A percentile compares a stretch with the other conserved stretches of the same genome.
Conservation (phyloP, 2,329 filamentous ascomycete species). For the Penicillium brasilianum region DNA sequence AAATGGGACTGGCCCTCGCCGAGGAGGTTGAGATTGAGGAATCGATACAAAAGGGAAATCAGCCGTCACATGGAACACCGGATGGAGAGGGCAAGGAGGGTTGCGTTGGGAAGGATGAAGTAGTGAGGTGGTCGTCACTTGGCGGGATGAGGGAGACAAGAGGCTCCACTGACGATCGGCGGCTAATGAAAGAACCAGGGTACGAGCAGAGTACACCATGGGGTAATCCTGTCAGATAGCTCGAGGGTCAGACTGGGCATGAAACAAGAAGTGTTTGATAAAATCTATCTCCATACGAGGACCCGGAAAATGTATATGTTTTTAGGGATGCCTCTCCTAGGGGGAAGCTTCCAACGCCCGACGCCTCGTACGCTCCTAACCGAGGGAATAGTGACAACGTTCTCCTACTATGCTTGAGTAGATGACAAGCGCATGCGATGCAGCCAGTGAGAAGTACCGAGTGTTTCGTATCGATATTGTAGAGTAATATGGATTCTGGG, state of each 20-base stretch:
- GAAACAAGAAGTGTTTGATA: slow-evolving; percentile 3
- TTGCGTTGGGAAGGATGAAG: slow-evolving; percentile 18
- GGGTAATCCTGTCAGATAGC: background rate
- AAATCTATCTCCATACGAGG: background rate
- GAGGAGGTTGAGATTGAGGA: slow-evolving; percentile 13
- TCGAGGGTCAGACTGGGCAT: background rate
- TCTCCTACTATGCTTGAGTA: background rate
- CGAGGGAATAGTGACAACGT: background rate
- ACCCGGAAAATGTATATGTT: background rate
- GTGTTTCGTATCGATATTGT: background rate
- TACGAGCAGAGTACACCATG: slow-evolving; percentile 21
- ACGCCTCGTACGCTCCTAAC: background rate
- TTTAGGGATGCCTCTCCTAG: background rate
- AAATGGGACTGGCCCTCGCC: slow-evolving; percentile 18
- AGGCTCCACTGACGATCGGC: slow-evolving; percentile 43
- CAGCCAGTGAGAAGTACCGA: background rate
- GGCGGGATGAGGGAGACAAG: slow-evolving; percentile 36
- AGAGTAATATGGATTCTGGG: background rate
- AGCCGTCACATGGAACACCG: slow-evolving; percentile 15
- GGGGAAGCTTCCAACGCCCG: slow-evolving; percentile 1
- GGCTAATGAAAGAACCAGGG: slow-evolving; percentile 36
- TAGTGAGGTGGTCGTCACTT: slow-evolving; percentile 37
- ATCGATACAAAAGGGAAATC: slow-evolving; percentile 14
- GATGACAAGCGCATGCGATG: background rate
- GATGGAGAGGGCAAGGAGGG: slow-evolving; percentile 11